A percentile compares a stretch with the other conserved stretches of the same genome.
These are phyloP conservation scores for Kwoniella shandongensis DNA, from an alignment of 768 basidiomycete species.

Conservation along the genomic window DNA sequence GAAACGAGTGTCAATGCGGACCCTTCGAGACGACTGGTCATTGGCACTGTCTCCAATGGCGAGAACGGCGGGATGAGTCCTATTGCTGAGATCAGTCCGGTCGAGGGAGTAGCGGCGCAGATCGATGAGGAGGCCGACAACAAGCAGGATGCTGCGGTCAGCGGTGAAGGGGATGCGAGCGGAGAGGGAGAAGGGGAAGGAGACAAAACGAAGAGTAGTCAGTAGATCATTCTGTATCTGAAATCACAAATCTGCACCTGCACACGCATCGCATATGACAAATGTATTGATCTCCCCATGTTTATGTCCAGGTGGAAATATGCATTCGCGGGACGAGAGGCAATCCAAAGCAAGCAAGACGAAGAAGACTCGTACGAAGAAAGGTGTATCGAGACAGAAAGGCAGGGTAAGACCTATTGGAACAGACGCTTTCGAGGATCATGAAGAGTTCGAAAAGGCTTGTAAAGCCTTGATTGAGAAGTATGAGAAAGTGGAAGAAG, in stretches of 20 bases:
- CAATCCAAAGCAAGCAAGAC: too few relatives aligned
- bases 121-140: background rate
- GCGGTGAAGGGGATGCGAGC: background rate
- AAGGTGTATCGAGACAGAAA: too few relatives aligned
- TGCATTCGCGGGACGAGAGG: too few relatives aligned
- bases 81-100: slow-evolving; percentile 14
- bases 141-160: background rate
- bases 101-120: background rate
- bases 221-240: too few relatives aligned
- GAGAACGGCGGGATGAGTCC: slow-evolving; percentile 8
- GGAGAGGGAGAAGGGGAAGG: background rate
- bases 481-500: slow-evolving; percentile 1
- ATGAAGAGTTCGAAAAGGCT: slow-evolving; percentile 7
- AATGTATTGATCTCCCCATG: too few relatives aligned
- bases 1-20: background rate
- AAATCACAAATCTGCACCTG: too few relatives aligned
- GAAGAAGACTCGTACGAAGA: too few relatives aligned
- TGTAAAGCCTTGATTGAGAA: slow-evolving; percentile 11
- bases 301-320: too few relatives aligned
- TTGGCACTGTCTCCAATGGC: background rate
- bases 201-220: background rate
- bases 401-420: background rate
- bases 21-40: background rate
- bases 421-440: slow-evolving; percentile 1
- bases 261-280: too few relatives aligned